Evolutionary conservation across 1,284 basidiomycete species (phyloP), one percentile per base, ranked within the genome.

Genomic region (Ustilago esculenta): DNA sequence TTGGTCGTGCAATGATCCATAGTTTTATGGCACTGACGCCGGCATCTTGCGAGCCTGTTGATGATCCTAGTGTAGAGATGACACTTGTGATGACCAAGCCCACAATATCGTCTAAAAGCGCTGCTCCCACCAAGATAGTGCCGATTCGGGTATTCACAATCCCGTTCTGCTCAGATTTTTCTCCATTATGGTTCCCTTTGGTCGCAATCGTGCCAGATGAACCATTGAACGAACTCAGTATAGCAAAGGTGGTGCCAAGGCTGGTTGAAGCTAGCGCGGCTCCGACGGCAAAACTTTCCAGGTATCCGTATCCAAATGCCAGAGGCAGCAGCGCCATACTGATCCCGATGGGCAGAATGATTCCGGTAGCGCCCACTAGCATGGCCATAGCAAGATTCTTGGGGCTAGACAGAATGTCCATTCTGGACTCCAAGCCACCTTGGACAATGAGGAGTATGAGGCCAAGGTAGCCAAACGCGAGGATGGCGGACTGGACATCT

Each of bases 71-170:
- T 0, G 82, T 77, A 5, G 81, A 75, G 20, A 87, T 81, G 21
- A 87, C 82, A 21, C 84, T 83, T 9, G 84, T 82, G 27, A 88
- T 83, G 37, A 87, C 84, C 18, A 87, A 84, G 0, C 85, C 87
- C 20, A 87, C 76, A 9, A 87, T 83, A 71, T 87, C 87, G 75
- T 87, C 86, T 45, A 87, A 82, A 17, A 88, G 81, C 0, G 87
- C 87, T 0, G 86, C 86, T 30, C 83, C 84, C 18, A 86, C 82
- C 14, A 88, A 80, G 2, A 86, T 83, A 1, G 85, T 85, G 4
- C 86, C 86, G 1, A 87, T 81, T 20, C 84, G 79, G 1, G 86
- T 86, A 25, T 83, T 79, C 1, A 83, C 82, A 11, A 87, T 76
- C 11, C 83, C 80, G 15, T 79, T 24, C 23, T 7, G 27, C 40